phyloP scores from a whole-genome alignment of 768 basidiomycete species.

The Cubamyces sp. region DNA sequence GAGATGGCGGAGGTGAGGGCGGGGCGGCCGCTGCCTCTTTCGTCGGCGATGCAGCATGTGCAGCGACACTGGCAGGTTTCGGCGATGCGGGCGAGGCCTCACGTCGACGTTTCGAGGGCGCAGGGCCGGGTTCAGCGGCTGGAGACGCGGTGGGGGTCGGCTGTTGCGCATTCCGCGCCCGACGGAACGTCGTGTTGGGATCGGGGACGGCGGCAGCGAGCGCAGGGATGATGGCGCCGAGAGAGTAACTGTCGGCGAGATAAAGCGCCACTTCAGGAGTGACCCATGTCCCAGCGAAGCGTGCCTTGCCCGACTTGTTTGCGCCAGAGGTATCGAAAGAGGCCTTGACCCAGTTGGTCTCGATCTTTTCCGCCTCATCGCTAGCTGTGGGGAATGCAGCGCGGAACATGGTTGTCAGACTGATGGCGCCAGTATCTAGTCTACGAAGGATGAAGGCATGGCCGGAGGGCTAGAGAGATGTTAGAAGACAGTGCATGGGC shows the following conservation, averaged over 20 bases:
- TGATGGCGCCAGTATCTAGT: conserved; percentile 91
- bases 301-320: conserved; percentile 62
- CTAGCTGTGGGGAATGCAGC: conserved; percentile 86
- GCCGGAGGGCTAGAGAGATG: conserved; percentile 55
- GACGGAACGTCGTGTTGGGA: conserved; percentile 76
- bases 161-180: conserved; percentile 54
- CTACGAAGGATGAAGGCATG: conserved; percentile 95
- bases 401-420: conserved; percentile 94
- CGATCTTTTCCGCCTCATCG: conserved; percentile 76
- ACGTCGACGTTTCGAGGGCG: conserved; percentile 66
- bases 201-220: conserved; percentile 79
- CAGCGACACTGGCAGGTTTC: conserved; percentile 14
- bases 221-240: conserved; percentile 61
- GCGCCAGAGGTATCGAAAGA: conserved; percentile 75
- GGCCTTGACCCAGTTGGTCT: conserved; percentile 84
- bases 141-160: conserved; percentile 38
- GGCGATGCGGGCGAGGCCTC: conserved; percentile 53
- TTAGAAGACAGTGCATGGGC: conserved; percentile 29
- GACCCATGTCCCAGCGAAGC: conserved; percentile 92
- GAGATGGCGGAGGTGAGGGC: conserved; percentile 21
- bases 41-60: conserved; percentile 22
- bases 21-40: conserved; percentile 34
- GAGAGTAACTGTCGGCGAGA: conserved; percentile 68
- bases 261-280: conserved; percentile 63
- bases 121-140: conserved; percentile 39